Evolutionary conservation across 495 filamentous ascomycete genomes (phyloP), one percentile per base, ranked within the genome.

Genomic region (Aspergillus funiculosus): DNA sequence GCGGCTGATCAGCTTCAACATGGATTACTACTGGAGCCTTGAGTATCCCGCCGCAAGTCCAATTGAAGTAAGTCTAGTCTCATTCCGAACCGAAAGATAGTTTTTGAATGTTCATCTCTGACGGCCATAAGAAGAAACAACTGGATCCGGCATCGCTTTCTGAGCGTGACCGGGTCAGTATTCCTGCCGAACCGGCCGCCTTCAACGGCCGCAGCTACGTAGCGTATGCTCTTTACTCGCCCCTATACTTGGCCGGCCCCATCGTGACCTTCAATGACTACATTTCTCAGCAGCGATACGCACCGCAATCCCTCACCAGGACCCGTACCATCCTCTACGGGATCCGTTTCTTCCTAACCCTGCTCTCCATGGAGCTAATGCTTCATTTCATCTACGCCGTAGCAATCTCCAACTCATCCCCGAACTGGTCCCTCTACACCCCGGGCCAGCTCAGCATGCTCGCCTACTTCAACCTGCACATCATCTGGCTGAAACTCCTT

Each of bases 251-350:
- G 20, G 77, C 90, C 0, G 92, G 92, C 1, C 92, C 92, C 5
- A 94, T 99, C 54, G 54, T 97, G 43, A 96, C 89, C 19, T 99
- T 97, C 73, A 99, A 99, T 66, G 92, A 97, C 69, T 96, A 94
- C 70, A 85, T 95, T 41, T 87, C 89, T 11, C 92, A 99, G 61
- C 71, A 74, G 53, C 72, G 87, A 50, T 85, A 91, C 61, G 76
- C 77, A 7, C 63, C 87, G 1, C 73, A 81, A 14, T 86, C 73
- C 27, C 79, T 94, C 51, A 82, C 77, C 18, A 55, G 60, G 2
- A 56, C 71, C 1, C 84, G 88, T 43, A 95, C 81, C 9, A 54
- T 82, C 28, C 68, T 83, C 13, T 99, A 99, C 61, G 90, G 74
- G 24, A 63, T 92, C 43, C 88, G 92, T n/a, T 91, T 95, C 63